Base-by-base conservation (phyloP, 371 early-diverging fungal genomes). In the Antonospora locustae region DNA sequence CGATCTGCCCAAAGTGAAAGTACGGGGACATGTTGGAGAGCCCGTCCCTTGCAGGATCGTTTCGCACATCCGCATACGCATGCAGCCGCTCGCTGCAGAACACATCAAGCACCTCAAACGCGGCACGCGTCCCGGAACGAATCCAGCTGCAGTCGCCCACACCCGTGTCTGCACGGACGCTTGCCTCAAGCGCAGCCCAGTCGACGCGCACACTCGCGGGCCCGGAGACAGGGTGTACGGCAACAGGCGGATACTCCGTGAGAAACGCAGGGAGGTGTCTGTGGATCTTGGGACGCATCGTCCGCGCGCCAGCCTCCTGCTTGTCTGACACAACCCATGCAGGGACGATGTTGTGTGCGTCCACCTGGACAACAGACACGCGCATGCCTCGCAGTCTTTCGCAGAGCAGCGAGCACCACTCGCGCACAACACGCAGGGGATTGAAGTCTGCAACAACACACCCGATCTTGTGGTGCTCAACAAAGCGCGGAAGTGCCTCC, bases 291-390 rank as follows among this genome's bases (percentile, higher is more conserved):
- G 5, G 44, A 47, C 51, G 55, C 11, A 62, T 56, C 24, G 56
- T 28, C 11, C 37, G 44, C 12, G 39, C 29, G 1, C 38, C 50
- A 29, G 29, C 50, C 27, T 50, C 47, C 38, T 62, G 51, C 22
- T n/a, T 22, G 22, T 23, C 27, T 12, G 56, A 4, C 20, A 39
- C 5, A 11, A 20, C 27, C 49, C 45, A 40, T n/a, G n/a, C n/a
- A 16, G 63, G 63, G 16, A 62, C 63, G n/a, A 62, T 28, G 20
- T 62, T 62, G 23, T 62, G 63, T 16, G 55, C 17, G 46, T 62
- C 63, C 34, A 24, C 7, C 22, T 12, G 37, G 40, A n/a, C 23
- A 48, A 51, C 1, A 5, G 22, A 12, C 12, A 22, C 38, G 30
- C 56, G 56, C 14, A 50, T 32, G 11, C 36, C 22, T 27, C 11